phyloP scores from a whole-genome alignment of 2,329 filamentous ascomycete species.

The Gremmenia infestans region DNA sequence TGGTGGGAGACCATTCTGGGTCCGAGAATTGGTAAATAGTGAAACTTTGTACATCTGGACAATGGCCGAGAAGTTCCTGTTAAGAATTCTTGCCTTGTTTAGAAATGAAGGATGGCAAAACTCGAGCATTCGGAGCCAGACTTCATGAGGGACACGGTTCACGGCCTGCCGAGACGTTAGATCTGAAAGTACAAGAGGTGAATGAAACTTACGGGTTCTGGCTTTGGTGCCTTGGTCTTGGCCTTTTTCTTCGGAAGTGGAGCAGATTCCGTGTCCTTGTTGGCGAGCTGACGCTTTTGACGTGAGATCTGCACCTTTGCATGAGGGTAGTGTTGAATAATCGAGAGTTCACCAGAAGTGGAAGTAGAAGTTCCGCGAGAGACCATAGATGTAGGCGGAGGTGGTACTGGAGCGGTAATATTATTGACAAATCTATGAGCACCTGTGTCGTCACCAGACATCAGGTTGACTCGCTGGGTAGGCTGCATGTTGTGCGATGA shows the following conservation, averaged over 20 bases:
- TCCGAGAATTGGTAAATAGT: constrained; percentile 27
- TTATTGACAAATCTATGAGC: too few species aligned
- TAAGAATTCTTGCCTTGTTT: constrained; percentile 25
- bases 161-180: constrained; percentile 16
- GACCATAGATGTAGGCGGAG: too few species aligned
- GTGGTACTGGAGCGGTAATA: too few species aligned
- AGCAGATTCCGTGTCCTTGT: neutral
- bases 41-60: constrained; percentile 21
- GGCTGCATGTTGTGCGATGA: too few species aligned
- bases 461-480: too few species aligned
- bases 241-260: constrained; percentile 10
- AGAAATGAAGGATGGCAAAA: constrained; percentile 28
- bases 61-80: constrained; percentile 15
- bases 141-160: constrained; percentile 11
- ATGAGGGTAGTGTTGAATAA: too few species aligned
- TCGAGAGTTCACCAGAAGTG: neutral
- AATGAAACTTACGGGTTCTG: constrained; percentile 16
- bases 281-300: constrained; percentile 13
- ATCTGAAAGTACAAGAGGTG: neutral
- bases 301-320: neutral
- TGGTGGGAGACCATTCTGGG: constrained; percentile 27
- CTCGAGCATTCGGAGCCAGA: constrained; percentile 30
- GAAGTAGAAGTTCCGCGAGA: neutral
- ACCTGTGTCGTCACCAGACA: too few species aligned
- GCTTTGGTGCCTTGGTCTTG: constrained; percentile 2